A percentile compares a stretch with the other conserved stretches of the same genome.
phyloP scores from a whole-genome alignment of 192 early-diverging fungal species.

The Gigaspora rosea region DNA sequence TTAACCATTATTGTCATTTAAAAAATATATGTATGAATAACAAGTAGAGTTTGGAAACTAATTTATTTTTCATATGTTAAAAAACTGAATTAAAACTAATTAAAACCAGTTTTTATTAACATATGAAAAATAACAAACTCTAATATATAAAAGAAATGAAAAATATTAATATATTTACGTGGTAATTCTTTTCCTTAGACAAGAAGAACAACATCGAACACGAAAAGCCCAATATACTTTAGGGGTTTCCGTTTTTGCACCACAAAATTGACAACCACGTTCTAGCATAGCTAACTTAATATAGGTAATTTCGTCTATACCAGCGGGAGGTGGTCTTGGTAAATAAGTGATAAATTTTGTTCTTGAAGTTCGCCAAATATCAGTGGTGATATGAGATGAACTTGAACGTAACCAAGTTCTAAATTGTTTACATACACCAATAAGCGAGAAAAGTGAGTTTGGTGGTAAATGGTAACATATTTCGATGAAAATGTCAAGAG shows the following conservation, averaged over 20 bases:
- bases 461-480: not conserved
- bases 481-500: conserved; percentile 15
- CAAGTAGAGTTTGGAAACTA: no score
- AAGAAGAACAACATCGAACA: not conserved
- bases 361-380: conserved; percentile 18
- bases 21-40: no score
- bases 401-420: conserved; percentile 5
- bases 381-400: not conserved
- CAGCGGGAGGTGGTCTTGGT: not conserved
- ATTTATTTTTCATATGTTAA: no score
- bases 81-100: no score
- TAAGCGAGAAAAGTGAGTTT: not conserved
- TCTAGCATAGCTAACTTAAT: conserved; percentile 5
- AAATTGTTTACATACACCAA: conserved; percentile 14
- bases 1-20: not conserved
- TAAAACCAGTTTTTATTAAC: no score
- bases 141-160: not conserved
- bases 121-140: not conserved
- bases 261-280: conserved; percentile 25
- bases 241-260: not conserved
- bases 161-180: not conserved
- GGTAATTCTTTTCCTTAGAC: not conserved
- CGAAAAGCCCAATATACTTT: conserved; percentile 32
- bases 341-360: not conserved
- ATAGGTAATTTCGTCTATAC: conserved; percentile 16